Conservation (phyloP, 768 basidiomycete species). For the Hericium rajendrae region DNA sequence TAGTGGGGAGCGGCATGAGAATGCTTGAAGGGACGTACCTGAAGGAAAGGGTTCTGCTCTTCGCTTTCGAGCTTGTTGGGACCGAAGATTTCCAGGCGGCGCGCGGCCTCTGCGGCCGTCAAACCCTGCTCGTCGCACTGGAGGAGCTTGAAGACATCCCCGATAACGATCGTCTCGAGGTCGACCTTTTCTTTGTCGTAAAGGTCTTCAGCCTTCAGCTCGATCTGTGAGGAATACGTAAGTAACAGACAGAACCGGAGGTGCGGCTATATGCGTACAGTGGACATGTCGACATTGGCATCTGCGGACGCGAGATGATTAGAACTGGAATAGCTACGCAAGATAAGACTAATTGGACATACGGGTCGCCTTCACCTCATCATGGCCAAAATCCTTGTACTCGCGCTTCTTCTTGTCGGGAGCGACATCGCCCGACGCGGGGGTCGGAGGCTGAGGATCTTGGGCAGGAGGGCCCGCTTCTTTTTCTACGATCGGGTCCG, state of each 20-base stretch:
- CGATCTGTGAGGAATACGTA: constrained; percentile 37
- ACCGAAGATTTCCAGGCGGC: constrained; percentile 88
- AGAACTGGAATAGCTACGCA: constrained; percentile 9
- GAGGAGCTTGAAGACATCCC: constrained; percentile 93
- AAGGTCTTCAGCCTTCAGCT: constrained; percentile 85
- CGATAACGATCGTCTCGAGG: constrained; percentile 91
- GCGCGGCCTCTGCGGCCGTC: constrained; percentile 56
- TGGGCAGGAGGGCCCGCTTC: constrained; percentile 53
- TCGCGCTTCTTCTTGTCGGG: constrained; percentile 57
- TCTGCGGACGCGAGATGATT: constrained; percentile 32
- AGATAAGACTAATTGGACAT: constrained; percentile 21
- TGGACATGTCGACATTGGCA: constrained; percentile 81
- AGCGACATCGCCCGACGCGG: constrained; percentile 15
- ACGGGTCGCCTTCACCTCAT: constrained; percentile 59
- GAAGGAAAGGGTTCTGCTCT: constrained; percentile 75
- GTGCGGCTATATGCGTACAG: constrained; percentile 28
- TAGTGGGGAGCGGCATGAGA: neutral
- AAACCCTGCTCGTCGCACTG: constrained; percentile 86
- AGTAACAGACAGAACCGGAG: neutral
- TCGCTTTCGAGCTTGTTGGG: constrained; percentile 91
- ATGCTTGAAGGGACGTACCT: neutral
- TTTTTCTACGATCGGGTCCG: constrained; percentile 46
- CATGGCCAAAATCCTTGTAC: constrained; percentile 82
- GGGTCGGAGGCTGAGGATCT: constrained; percentile 15
- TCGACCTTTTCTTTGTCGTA: constrained; percentile 99